phyloP scores from a whole-genome alignment of 768 basidiomycete species.

The Hericium coralloides region DNA sequence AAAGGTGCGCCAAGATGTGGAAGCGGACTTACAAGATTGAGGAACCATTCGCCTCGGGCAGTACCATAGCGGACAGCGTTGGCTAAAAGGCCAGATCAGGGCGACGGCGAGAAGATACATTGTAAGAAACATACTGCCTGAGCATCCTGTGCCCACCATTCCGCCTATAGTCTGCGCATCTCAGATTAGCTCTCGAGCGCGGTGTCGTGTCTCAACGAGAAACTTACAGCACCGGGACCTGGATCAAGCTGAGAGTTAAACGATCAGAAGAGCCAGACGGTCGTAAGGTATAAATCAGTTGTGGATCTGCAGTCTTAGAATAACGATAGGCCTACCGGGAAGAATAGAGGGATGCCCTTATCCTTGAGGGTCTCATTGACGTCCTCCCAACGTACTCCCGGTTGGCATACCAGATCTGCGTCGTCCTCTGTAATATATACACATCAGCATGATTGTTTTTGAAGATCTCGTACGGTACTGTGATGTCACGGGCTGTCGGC shows the following conservation, averaged over 20 bases:
- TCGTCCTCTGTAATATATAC: slow-evolving; percentile 42
- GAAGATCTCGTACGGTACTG: not conserved
- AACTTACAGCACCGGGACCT: slow-evolving; percentile 41
- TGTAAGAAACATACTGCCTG: slow-evolving; percentile 50
- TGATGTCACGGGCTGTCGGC: not conserved
- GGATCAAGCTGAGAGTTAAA: slow-evolving; percentile 21
- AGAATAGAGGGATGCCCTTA: slow-evolving; percentile 71
- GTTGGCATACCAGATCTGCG: slow-evolving; percentile 66
- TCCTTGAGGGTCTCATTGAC: slow-evolving; percentile 63
- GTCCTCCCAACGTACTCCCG: slow-evolving; percentile 73
- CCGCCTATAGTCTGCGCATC: slow-evolving; percentile 64
- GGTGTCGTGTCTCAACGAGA: not conserved
- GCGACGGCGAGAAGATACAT: not conserved
- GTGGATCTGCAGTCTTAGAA: not conserved
- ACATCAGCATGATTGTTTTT: no score
- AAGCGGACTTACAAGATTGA: slow-evolving; percentile 48
- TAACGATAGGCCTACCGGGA: slow-evolving; percentile 47
- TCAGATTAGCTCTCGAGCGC: no score
- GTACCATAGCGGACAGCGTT: slow-evolving; percentile 85
- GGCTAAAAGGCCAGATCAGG: slow-evolving; percentile 28
- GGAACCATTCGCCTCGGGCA: slow-evolving; percentile 81
- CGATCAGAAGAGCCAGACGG: not conserved
- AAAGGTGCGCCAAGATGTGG: not conserved
- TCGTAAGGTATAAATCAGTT: not conserved
- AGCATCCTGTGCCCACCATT: slow-evolving; percentile 83